Conservation (phyloP, 2,329 filamentous ascomycete species). For the Curvularia lunata region DNA sequence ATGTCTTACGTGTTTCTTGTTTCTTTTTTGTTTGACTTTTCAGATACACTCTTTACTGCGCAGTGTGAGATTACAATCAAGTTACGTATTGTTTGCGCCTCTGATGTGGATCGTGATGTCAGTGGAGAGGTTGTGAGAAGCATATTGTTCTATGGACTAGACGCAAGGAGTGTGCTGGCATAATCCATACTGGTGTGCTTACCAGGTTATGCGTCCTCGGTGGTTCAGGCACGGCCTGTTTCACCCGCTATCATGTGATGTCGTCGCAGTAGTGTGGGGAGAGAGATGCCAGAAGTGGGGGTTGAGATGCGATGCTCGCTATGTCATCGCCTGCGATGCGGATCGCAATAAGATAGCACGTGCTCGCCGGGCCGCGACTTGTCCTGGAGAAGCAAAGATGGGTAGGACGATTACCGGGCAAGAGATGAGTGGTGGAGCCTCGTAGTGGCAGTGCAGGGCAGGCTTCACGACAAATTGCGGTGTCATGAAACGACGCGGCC, state of each 20-base stretch:
- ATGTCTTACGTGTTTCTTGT: neutral
- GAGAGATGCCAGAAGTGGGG: neutral
- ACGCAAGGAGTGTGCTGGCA: neutral
- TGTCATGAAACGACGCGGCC: conserved; percentile 31
- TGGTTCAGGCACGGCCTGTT: neutral
- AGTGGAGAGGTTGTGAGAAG: neutral
- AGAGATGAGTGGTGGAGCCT: conserved; percentile 16
- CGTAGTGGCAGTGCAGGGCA: conserved; percentile 23
- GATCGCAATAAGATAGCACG: conserved; percentile 9
- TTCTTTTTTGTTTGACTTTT: neutral
- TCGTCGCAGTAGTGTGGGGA: neutral
- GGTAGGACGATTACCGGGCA: neutral
- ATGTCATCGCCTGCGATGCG: neutral
- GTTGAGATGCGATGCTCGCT: neutral
- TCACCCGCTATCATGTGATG: neutral
- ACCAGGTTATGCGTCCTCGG: neutral
- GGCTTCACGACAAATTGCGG: conserved; percentile 28
- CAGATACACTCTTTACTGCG: conserved; percentile 2
- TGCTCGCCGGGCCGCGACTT: neutral
- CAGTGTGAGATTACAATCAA: neutral
- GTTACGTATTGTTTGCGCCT: neutral
- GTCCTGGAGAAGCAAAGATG: conserved; percentile 4
- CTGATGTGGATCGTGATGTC: neutral
- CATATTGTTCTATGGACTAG: neutral
- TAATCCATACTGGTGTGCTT: neutral